Evolutionary conservation across 2,329 filamentous ascomycete species (phyloP).

Genomic region (Didymella keratinophila): DNA sequence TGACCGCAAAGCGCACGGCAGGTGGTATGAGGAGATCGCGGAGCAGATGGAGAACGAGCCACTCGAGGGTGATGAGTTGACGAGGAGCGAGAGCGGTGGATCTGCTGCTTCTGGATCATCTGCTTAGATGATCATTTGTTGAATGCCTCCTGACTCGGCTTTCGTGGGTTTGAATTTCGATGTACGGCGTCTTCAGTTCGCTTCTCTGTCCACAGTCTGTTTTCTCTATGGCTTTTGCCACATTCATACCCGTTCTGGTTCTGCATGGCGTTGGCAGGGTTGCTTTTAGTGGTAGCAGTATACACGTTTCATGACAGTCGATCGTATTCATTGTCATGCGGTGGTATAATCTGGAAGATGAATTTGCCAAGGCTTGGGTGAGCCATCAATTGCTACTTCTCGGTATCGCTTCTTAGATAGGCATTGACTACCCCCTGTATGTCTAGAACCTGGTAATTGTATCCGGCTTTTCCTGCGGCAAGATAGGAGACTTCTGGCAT

Average conservation of each 20-base stretch:
- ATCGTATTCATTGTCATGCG: neutral
- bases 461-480: too few species aligned
- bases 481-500: too few species aligned
- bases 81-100: constrained; percentile 35
- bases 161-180: neutral
- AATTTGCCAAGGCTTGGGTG: neutral
- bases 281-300: neutral
- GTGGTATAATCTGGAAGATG: neutral
- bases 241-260: constrained; percentile 11
- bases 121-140: neutral
- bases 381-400: too few species aligned
- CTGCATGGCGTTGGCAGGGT: constrained; percentile 4
- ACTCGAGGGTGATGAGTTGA: constrained; percentile 42
- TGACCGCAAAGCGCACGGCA: constrained; percentile 71
- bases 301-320: neutral
- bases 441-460: too few species aligned
- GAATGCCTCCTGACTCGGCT: neutral
- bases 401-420: too few species aligned
- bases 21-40: constrained; percentile 74
- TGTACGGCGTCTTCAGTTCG: neutral
- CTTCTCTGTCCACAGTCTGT: neutral
- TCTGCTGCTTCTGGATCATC: constrained; percentile 27
- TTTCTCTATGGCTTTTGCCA: neutral
- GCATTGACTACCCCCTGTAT: too few species aligned
- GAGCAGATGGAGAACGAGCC: constrained; percentile 58